These are phyloP conservation scores for Sarocladiaceae sp. DNA, from an alignment of 2,329 filamentous ascomycete genomes.

Conservation along the genomic window DNA sequence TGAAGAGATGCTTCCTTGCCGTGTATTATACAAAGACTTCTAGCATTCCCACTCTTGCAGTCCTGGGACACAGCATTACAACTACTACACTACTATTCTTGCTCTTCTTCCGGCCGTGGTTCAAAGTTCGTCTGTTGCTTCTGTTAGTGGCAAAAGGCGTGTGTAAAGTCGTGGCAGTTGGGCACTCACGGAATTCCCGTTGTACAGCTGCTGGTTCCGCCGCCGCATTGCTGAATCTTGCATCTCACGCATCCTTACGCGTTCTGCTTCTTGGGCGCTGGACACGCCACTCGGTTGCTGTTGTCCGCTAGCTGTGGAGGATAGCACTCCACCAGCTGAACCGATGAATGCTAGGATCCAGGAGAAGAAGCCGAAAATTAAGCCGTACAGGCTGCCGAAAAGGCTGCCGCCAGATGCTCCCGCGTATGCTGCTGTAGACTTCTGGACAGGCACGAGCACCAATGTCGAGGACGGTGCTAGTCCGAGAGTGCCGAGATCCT, in stretches of 20 bases:
- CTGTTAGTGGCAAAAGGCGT: not conserved
- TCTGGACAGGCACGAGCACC: conserved; percentile 68
- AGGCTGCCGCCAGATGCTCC: conserved; percentile 22
- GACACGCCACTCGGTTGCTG: not conserved
- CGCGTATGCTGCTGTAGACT: conserved; percentile 37
- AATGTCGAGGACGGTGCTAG: conserved; percentile 77
- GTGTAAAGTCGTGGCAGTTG: not conserved
- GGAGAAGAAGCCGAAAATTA: conserved; percentile 28
- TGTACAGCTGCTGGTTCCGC: conserved; percentile 72
- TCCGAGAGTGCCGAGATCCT: conserved; percentile 64
- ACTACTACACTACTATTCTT: conserved; percentile 32
- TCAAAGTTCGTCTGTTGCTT: conserved; percentile 60
- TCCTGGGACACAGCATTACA: conserved; percentile 11
- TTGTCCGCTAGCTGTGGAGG: not conserved
- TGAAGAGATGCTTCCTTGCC: not conserved
- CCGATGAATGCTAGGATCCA: conserved; percentile 31
- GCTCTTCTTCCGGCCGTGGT: conserved; percentile 53
- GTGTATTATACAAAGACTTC: conserved; percentile 3
- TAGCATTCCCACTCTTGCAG: conserved; percentile 21
- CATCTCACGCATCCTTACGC: conserved; percentile 20
- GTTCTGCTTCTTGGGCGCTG: not conserved
- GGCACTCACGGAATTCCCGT: conserved; percentile 77
- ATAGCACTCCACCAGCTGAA: conserved; percentile 14
- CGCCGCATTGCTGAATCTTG: conserved; percentile 48
- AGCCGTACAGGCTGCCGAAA: conserved; percentile 24